Base-by-base conservation (phyloP, 306 rosid genomes). In the Vachellia collinsii region DNA sequence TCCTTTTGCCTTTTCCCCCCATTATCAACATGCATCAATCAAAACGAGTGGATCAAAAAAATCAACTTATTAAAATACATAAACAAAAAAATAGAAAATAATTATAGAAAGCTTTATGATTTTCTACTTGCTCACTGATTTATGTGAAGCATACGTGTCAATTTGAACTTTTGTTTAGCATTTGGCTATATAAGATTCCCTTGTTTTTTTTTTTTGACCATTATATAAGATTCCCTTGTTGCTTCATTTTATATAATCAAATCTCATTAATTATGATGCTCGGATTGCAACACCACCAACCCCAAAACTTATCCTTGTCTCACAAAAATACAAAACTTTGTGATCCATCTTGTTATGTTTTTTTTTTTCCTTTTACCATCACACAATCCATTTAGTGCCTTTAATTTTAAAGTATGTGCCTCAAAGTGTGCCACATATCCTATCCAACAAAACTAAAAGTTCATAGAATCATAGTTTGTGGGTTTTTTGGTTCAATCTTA, bases 141-240 rank as follows among this genome's bases (percentile, higher is more conserved):
- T 48, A 19, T 14, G n/a, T 48, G n/a, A 48, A 16, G 23, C 14
- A 5, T 6, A 38, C 6, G 59, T 17, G 59, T 7, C 22, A 51
- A 17, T 51, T 51, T 51, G 25, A n/a, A 54, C 25, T 19, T 17
- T 19, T 19, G 78, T 72, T 76, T 48, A 79, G 74, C 81, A 89
- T 76, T 58, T 51, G 51, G 87, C 80, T 83, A 82, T 83, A 85
- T 58, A 87, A 85, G 89, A 70, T 87, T 89, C 82, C 58, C 7
- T 3, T 8, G 75, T 70, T 59, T n/a, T n/a, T n/a, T n/a, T n/a
- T n/a, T n/a, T n/a, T n/a, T n/a, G n/a, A n/a, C n/a, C n/a, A n/a
- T n/a, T n/a, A n/a, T n/a, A n/a, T n/a, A n/a, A n/a, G n/a, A n/a
- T n/a, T n/a, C n/a, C n/a, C 6, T 1, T 8, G 75, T 70, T 59